Evolutionary conservation across 805 yeast species (phyloP).

Genomic region (Lipomyces kockii): DNA sequence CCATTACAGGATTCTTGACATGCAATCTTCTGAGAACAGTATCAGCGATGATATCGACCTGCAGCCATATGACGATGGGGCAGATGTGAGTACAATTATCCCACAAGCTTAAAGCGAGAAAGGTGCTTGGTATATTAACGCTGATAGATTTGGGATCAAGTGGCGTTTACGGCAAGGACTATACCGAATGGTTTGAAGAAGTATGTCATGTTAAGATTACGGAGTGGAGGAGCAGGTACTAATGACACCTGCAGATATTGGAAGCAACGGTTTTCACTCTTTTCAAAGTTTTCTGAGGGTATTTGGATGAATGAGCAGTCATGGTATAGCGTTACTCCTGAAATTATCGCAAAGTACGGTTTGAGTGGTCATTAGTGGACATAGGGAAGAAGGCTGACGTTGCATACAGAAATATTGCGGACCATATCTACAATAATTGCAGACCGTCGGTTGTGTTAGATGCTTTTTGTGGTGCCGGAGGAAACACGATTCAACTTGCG

Average conservation of each 20-base stretch:
- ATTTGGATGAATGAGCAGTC: slow-evolving; percentile 70
- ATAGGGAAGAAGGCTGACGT: not conserved
- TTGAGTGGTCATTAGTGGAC: not conserved
- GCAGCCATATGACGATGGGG: not conserved
- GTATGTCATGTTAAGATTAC: not conserved
- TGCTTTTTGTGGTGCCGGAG: slow-evolving; percentile 82
- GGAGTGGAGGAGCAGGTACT: not conserved
- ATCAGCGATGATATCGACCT: not conserved
- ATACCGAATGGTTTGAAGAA: not conserved
- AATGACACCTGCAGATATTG: slow-evolving; percentile 47
- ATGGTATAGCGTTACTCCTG: slow-evolving; percentile 88
- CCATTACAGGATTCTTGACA: not conserved
- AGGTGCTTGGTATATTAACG: not conserved
- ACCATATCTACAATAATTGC: slow-evolving; percentile 8
- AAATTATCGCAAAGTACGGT: slow-evolving; percentile 60
- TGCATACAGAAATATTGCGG: slow-evolving; percentile 41
- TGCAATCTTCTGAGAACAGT: not conserved
- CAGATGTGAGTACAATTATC: not conserved
- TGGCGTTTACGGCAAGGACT: not conserved
- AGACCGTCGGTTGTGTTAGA: slow-evolving; percentile 52
- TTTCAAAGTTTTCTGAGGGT: slow-evolving; percentile 66
- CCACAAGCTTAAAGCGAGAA: not conserved
- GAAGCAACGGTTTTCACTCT: slow-evolving; percentile 60
- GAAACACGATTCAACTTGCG: slow-evolving; percentile 76
- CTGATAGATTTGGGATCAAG: slow-evolving; percentile 1